Evolutionary conservation across 2,329 filamentous ascomycete species (phyloP).

Genomic region (Phaeophleospora eucalypticola): DNA sequence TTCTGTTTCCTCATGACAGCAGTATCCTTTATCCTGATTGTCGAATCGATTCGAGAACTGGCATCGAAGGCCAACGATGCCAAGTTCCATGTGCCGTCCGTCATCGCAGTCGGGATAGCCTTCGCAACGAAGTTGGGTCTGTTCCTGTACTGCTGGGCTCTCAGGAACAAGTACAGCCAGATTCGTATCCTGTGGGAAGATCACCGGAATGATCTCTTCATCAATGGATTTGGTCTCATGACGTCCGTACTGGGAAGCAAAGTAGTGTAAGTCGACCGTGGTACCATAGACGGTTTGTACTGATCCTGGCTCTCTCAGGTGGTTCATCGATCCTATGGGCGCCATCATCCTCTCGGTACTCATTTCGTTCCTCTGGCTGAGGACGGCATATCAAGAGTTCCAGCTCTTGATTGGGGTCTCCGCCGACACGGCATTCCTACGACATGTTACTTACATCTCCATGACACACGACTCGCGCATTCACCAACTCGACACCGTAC

Average conservation of each 20-base stretch:
- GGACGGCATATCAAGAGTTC: slow-evolving; percentile 85
- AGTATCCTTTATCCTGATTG: slow-evolving; percentile 88
- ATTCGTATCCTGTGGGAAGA: slow-evolving; percentile 93
- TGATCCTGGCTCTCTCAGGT: slow-evolving; percentile 36
- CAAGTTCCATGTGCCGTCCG: slow-evolving; percentile 72
- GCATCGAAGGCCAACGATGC: slow-evolving; percentile 51
- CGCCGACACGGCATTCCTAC: slow-evolving; percentile 78
- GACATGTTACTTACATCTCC: slow-evolving; percentile 91
- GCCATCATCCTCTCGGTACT: slow-evolving; percentile 77
- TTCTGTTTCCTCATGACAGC: slow-evolving; percentile 96
- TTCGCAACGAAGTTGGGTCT: slow-evolving; percentile 78
- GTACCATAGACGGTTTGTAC: background rate
- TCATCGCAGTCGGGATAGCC: slow-evolving; percentile 79
- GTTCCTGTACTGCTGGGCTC: slow-evolving; percentile 87
- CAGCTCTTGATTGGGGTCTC: slow-evolving; percentile 85
- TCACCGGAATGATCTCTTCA: slow-evolving; percentile 93
- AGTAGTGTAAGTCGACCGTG: slow-evolving; percentile 45
- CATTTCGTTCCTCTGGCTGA: slow-evolving; percentile 76
- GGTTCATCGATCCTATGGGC: slow-evolving; percentile 94
- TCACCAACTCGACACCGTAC: slow-evolving; percentile 85
- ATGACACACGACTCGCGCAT: slow-evolving; percentile 85
- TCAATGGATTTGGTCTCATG: slow-evolving; percentile 85
- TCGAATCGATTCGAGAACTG: slow-evolving; percentile 74
- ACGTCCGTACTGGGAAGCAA: slow-evolving; percentile 89
- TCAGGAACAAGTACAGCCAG: slow-evolving; percentile 88